phyloP scores from a whole-genome alignment of 495 filamentous ascomycete species.

The Xylaria flabelliformis region DNA sequence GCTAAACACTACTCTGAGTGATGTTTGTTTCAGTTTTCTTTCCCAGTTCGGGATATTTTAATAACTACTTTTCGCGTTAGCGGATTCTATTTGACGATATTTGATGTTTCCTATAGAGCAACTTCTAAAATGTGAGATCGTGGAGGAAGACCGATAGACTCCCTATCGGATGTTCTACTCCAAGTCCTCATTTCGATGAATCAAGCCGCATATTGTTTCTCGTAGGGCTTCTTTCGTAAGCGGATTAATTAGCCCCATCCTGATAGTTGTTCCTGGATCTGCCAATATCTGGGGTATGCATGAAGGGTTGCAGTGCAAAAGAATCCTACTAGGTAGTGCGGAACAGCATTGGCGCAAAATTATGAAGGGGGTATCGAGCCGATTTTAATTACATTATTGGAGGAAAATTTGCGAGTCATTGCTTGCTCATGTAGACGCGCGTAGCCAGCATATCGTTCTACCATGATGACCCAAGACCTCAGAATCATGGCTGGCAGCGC shows the following conservation, averaged over 20 bases:
- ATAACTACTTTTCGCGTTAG: background rate
- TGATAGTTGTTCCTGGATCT: slow-evolving; percentile 6
- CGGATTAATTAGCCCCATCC: slow-evolving; percentile 11
- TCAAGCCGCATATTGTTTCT: background rate
- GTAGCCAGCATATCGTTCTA: background rate
- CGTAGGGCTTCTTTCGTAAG: too few relatives aligned
- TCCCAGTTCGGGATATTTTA: background rate
- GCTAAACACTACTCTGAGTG: background rate
- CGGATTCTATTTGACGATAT: background rate
- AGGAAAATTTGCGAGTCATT: slow-evolving; percentile 4
- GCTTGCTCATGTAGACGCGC: background rate
- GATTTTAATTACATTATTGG: background rate
- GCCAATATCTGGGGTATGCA: slow-evolving; percentile 19
- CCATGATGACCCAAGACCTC: background rate
- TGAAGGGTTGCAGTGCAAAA: slow-evolving; percentile 11
- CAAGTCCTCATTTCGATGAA: background rate
- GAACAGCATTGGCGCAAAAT: slow-evolving; percentile 21
- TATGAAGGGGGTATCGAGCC: background rate
- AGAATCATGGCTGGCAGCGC: slow-evolving; percentile 4
- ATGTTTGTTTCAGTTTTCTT: background rate
- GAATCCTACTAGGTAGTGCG: background rate
- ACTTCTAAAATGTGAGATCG: background rate
- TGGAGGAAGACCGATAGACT: background rate
- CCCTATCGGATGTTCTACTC: background rate
- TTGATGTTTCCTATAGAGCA: background rate